Conservation (phyloP, 352 stramenopile species). For the Plasmopara muralis region DNA sequence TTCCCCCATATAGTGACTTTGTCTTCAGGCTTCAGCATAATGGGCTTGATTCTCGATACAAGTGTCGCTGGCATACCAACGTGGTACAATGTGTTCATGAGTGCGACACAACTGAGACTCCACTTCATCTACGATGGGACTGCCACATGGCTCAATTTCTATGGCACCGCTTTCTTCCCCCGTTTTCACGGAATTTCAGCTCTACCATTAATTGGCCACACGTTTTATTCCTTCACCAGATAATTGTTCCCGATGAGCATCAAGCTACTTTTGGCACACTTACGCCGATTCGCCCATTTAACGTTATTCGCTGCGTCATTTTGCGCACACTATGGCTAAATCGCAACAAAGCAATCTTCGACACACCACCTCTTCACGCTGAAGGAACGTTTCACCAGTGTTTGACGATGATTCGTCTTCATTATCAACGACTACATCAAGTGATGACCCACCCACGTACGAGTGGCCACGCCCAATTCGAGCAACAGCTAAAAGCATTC, state of each 20-base stretch:
- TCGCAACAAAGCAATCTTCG: too few relatives aligned
- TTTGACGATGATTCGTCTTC: too few relatives aligned
- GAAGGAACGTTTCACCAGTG: too few relatives aligned
- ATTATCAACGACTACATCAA: too few relatives aligned
- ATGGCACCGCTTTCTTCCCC: background rate
- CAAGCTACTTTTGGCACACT: background rate
- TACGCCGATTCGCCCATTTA: constrained; percentile 2
- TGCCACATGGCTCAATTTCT: background rate
- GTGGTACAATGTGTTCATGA: constrained; percentile 1
- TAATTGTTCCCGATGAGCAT: background rate
- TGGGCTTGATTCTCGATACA: constrained; percentile 5
- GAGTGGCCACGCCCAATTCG: too few relatives aligned
- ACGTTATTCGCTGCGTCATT: constrained; percentile 3
- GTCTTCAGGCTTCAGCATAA: constrained; percentile 7
- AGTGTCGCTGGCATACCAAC: constrained; percentile 7
- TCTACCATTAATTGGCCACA: background rate
- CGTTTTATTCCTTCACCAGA: background rate
- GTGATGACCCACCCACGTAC: too few relatives aligned
- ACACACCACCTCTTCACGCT: too few relatives aligned
- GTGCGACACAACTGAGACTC: background rate
- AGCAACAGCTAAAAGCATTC: constrained; percentile 2
- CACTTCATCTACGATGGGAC: background rate
- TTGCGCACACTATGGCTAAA: constrained; percentile 9
- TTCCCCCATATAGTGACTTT: constrained; percentile 1
- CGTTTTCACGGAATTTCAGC: constrained; percentile 1